These are phyloP conservation scores for Solidago caesia DNA, from an alignment of 129 eudicot species.

Conservation along the genomic window DNA sequence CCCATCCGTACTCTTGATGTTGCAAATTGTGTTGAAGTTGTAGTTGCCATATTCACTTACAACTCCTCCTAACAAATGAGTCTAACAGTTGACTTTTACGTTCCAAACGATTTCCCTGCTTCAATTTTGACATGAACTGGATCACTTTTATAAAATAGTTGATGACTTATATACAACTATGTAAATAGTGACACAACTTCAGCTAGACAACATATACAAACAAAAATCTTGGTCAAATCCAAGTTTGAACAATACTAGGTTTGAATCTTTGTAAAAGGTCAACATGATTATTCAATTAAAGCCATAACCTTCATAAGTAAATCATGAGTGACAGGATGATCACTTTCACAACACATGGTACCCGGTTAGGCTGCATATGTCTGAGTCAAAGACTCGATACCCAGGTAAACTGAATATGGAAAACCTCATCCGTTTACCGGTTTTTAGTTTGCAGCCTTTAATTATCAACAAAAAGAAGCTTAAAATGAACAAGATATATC, in stretches of 20 bases:
- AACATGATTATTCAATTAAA: slow-evolving; percentile 5
- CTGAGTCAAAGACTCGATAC: background rate
- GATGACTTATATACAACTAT: background rate
- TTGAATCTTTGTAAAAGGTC: slow-evolving; percentile 2
- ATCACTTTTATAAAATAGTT: background rate
- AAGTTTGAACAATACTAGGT: background rate
- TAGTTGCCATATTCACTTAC: slow-evolving; percentile 44
- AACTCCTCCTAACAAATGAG: slow-evolving; percentile 12
- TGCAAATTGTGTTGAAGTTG: slow-evolving; percentile 72
- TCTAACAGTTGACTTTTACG: slow-evolving; percentile 16
- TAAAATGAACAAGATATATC: slow-evolving; percentile 5
- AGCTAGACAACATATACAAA: background rate
- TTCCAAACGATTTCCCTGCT: slow-evolving; percentile 8
- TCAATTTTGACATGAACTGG: background rate
- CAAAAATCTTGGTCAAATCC: background rate
- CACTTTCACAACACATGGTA: slow-evolving; percentile 13
- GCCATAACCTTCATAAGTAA: background rate
- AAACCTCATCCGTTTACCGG: background rate
- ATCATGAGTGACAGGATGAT: slow-evolving; percentile 16
- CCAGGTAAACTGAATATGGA: too few relatives aligned
- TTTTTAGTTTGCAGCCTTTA: background rate
- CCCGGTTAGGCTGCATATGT: background rate
- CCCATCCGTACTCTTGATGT: slow-evolving; percentile 67
- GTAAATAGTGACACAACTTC: background rate
- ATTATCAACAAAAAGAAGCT: slow-evolving; percentile 5